A percentile compares a stretch with the other conserved stretches of the same genome.
phyloP scores from a whole-genome alignment of 257 asterid genomes.

The Primulina tabacum region DNA sequence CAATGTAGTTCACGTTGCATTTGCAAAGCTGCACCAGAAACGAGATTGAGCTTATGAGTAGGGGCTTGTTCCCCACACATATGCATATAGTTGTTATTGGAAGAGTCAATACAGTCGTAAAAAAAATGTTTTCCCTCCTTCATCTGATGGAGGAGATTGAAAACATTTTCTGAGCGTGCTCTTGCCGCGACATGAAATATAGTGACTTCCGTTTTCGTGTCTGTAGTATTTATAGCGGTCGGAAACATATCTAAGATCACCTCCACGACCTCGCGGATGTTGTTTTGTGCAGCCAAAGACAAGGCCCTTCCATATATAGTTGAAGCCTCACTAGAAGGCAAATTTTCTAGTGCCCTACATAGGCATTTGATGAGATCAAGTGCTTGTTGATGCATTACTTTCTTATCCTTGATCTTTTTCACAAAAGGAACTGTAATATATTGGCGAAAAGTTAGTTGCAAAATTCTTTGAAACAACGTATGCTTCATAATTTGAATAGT shows the following conservation, averaged over 20 bases:
- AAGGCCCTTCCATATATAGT: background rate
- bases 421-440: background rate
- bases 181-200: constrained; percentile 13
- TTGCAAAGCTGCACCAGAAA: background rate
- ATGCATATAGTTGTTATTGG: constrained; percentile 2
- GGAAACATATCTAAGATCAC: constrained; percentile 17
- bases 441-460: background rate
- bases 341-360: constrained; percentile 5
- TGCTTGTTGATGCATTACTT: constrained; percentile 4
- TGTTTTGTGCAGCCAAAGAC: constrained; percentile 15
- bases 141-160: constrained; percentile 9
- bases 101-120: background rate
- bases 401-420: background rate
- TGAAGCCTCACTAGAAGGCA: background rate
- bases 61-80: constrained; percentile 10
- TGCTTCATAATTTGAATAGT: too few relatives aligned
- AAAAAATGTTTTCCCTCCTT: background rate
- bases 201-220: background rate
- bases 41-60: background rate
- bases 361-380: background rate
- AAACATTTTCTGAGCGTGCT: constrained; percentile 17
- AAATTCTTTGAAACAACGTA: too few relatives aligned
- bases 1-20: constrained; percentile 21
- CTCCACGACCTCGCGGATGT: constrained; percentile 13
- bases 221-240: background rate